Evolutionary conservation across 2,329 filamentous ascomycete genomes (phyloP), one percentile per base, ranked within the genome.

Genomic region (Calonectria crousiana): DNA sequence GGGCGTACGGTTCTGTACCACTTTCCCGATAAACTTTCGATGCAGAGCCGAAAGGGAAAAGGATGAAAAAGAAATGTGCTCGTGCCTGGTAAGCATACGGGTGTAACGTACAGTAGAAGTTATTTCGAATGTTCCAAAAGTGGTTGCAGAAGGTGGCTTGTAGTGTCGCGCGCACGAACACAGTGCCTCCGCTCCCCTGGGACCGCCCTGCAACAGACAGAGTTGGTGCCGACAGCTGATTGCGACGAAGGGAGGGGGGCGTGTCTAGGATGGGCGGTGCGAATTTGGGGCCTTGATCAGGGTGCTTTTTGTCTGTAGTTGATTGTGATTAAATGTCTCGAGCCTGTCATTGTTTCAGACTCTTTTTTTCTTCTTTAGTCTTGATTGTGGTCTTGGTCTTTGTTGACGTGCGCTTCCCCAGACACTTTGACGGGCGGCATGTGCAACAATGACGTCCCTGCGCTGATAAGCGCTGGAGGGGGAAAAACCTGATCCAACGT

Each of bases 111-210:
- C 34, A 41, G 56, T 41, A 62, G 56, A 62, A 62, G 34, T 62
- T 62, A 62, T 62, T 62, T 62, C 56, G 56, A 62, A 62, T 62
- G 56, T 62, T 62, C 56, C 14, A 62, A 60, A 28, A 38, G 56
- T 62, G 56, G 56, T 41, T 62, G 32, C 56, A 38, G 23, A 36
- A 26, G n/a, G 56, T 62, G 56, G 56, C 56, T 38, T 28, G 56
- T 38, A 14, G 44, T 69, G 30, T 56, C 56, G 26, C 53, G 38
- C 30, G 32, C 53, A 51, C 56, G 34, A 60, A 60, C 56, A 60
- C 56, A 38, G 56, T 62, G 56, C 56, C 56, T 62, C 56, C 56
- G 23, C 14, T 41, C 36, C 56, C 34, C 56, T 62, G 56, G 56
- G 36, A 41, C 34, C 34, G 23, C 56, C 32, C 56, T 62, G 38